Evolutionary conservation across 805 yeast genomes (phyloP).

Genomic region (Hanseniaspora hatyaiensis): DNA sequence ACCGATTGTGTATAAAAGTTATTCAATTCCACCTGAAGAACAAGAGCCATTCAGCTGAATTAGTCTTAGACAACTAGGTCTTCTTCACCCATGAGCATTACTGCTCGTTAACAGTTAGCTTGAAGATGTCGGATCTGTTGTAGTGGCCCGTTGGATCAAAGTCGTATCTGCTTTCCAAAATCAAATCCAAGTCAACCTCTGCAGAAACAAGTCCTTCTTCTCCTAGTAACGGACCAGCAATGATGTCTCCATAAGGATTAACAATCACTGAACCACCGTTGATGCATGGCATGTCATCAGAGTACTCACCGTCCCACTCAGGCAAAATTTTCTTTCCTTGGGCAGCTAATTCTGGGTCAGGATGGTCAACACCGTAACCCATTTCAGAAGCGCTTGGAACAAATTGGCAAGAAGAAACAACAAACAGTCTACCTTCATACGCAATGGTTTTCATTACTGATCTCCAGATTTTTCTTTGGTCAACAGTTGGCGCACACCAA

Average conservation of each 20-base stretch:
- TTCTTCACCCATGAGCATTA: no score
- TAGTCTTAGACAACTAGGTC: no score
- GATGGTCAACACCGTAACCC: conserved; percentile 21
- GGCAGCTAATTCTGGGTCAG: conserved; percentile 20
- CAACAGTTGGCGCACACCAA: conserved; percentile 38
- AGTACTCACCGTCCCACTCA: conserved; percentile 26
- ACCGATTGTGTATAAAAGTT: no score
- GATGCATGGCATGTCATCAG: conserved; percentile 28
- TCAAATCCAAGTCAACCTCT: conserved; percentile 32
- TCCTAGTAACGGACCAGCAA: conserved; percentile 36
- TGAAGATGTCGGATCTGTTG: conserved; percentile 35
- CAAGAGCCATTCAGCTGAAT: no score
- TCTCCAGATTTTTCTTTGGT: conserved; percentile 36
- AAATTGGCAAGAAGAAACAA: conserved; percentile 34
- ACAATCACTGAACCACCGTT: conserved; percentile 35
- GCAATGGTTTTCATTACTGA: conserved; percentile 35
- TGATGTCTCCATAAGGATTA: conserved; percentile 34
- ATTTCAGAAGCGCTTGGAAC: conserved; percentile 27
- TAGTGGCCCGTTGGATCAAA: conserved; percentile 37
- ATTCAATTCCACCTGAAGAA: no score
- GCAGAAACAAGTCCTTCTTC: conserved; percentile 34
- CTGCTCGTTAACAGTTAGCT: conserved; percentile 33
- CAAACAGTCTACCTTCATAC: conserved; percentile 34
- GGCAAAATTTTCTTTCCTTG: conserved; percentile 21
- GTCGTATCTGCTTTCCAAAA: conserved; percentile 34